A percentile compares a stretch with the other conserved stretches of the same genome.
Evolutionary conservation across 2,329 filamentous ascomycete species (phyloP).

Genomic region (Pleoardoris graminearum): DNA sequence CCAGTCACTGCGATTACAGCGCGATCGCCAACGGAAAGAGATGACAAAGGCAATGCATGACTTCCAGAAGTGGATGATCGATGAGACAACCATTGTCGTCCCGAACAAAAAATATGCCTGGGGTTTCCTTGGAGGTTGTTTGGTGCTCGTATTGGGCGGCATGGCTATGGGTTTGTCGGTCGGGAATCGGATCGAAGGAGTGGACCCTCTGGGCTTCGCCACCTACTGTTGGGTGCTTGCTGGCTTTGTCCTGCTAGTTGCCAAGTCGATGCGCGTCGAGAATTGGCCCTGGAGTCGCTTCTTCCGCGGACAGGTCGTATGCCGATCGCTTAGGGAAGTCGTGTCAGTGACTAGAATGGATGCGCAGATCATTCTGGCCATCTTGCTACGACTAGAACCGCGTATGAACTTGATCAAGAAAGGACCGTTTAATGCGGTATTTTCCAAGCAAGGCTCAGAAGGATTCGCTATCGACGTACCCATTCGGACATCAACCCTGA

Average conservation of each 20-base stretch:
- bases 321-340: conserved; percentile 1
- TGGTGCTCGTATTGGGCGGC: conserved; percentile 1
- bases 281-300: conserved; percentile 8
- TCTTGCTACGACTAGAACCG: not conserved
- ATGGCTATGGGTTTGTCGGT: conserved; percentile 1
- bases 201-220: conserved; percentile 3
- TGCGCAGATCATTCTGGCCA: not conserved
- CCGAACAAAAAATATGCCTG: conserved; percentile 1
- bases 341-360: not conserved
- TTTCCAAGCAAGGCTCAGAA: not conserved
- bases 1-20: not conserved
- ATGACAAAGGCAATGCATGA: not conserved
- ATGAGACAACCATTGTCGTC: not conserved
- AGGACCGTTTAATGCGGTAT: conserved; percentile 1
- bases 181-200: not conserved
- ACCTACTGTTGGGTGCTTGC: conserved; percentile 5
- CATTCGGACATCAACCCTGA: not conserved
- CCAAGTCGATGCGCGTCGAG: conserved; percentile 3
- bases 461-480: conserved; percentile 4
- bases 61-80: conserved; percentile 1
- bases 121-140: not conserved
- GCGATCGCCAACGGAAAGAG: not conserved
- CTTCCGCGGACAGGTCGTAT: conserved; percentile 1
- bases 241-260: conserved; percentile 2
- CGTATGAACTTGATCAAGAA: conserved; percentile 1